phyloP scores from a whole-genome alignment of 2,329 filamentous ascomycete species.

The Achaetomium macrosporum region DNA sequence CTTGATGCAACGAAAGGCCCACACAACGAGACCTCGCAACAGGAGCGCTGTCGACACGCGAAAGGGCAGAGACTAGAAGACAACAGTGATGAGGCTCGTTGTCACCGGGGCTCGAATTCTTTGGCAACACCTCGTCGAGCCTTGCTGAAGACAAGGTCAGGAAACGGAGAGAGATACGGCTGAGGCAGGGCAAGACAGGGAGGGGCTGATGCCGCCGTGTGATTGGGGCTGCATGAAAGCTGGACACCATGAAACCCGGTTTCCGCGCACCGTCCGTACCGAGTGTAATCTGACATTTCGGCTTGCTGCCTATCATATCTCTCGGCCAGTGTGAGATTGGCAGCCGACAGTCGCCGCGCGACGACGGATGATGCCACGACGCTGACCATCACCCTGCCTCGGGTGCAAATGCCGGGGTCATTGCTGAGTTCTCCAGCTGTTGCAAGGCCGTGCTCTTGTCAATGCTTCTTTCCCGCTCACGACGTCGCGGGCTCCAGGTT shows the following conservation, averaged over 20 bases:
- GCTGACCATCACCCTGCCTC: not conserved
- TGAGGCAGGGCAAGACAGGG: constrained; percentile 1
- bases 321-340: not conserved
- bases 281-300: not conserved
- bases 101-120: not conserved
- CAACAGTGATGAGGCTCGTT: not conserved
- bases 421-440: no score
- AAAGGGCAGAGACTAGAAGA: not conserved
- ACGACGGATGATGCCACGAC: not conserved
- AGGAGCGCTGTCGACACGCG: not conserved
- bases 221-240: constrained; percentile 14
- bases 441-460: no score
- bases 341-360: not conserved
- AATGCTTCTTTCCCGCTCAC: not conserved
- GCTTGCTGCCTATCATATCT: constrained; percentile 6
- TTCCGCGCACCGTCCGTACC: constrained; percentile 1
- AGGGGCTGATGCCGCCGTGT: not conserved
- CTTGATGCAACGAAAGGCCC: not conserved
- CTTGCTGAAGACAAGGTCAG: not conserved
- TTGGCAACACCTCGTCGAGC: not conserved
- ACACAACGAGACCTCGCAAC: not conserved
- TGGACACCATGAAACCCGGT: constrained; percentile 4
- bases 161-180: not conserved
- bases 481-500: no score
- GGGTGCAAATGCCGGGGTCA: no score